Evolutionary conservation across 805 yeast species (phyloP).

Genomic region (Candida nanaspora): DNA sequence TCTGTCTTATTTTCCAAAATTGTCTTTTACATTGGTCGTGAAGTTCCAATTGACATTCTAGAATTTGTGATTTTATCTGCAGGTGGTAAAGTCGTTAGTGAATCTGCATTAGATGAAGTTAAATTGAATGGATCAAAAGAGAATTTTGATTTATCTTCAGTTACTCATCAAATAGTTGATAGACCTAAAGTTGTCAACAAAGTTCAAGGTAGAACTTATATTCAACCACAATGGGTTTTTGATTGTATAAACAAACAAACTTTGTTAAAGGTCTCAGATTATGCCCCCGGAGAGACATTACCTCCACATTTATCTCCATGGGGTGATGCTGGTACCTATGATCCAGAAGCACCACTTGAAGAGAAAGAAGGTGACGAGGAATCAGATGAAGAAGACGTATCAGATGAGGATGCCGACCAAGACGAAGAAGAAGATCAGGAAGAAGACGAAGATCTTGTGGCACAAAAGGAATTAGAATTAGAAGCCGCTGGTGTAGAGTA

Average conservation of each 20-base stretch:
- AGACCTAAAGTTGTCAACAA: slow-evolving; percentile 74
- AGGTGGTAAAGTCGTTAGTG: slow-evolving; percentile 84
- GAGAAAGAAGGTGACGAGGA: slow-evolving; percentile 36
- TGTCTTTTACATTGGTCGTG: slow-evolving; percentile 86
- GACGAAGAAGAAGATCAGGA: slow-evolving; percentile 49
- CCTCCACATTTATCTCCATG: slow-evolving; percentile 99
- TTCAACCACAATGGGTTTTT: slow-evolving; percentile 98
- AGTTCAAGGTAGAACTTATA: slow-evolving; percentile 85
- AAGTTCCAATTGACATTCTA: slow-evolving; percentile 85
- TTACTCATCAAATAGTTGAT: slow-evolving; percentile 93
- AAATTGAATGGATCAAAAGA: slow-evolving; percentile 37
- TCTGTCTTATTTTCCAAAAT: slow-evolving; percentile 65
- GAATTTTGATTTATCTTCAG: slow-evolving; percentile 51
- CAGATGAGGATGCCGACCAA: slow-evolving; percentile 42
- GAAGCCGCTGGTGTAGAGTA: slow-evolving; percentile 85
- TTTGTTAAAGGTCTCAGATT: slow-evolving; percentile 68
- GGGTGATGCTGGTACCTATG: slow-evolving; percentile 92
- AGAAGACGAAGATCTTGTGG: slow-evolving; percentile 41
- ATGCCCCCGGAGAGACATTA: slow-evolving; percentile 89
- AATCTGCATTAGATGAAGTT: slow-evolving; percentile 77
- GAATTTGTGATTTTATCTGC: slow-evolving; percentile 82
- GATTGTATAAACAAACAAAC: slow-evolving; percentile 78
- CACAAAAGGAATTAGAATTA: slow-evolving; percentile 79
- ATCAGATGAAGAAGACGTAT: slow-evolving; percentile 39
- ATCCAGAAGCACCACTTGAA: slow-evolving; percentile 57